phyloP scores from a whole-genome alignment of 1,139 yeast species.

The Taphrina wiesneri region DNA sequence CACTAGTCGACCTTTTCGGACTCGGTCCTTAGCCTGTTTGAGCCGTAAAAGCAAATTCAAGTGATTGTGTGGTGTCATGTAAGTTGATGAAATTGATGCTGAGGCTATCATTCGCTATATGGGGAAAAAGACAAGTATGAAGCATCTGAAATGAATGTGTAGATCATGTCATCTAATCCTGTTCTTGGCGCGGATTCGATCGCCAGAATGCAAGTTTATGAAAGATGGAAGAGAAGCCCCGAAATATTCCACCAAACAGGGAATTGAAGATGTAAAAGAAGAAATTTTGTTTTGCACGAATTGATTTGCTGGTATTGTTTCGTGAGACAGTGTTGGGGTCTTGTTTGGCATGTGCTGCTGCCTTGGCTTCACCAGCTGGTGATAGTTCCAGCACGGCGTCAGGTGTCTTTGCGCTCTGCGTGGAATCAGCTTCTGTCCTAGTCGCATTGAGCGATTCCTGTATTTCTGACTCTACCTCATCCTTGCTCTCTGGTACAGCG shows the following conservation, averaged over 20 bases:
- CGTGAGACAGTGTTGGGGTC: background rate
- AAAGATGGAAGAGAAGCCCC: slow-evolving; percentile 12
- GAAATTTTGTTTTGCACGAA: slow-evolving; percentile 26
- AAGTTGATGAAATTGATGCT: background rate
- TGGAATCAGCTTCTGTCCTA: slow-evolving; percentile 1
- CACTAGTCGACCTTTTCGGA: background rate
- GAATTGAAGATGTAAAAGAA: slow-evolving; percentile 24
- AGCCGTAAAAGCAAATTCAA: too few relatives aligned
- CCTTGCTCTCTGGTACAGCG: background rate
- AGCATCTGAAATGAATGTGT: background rate
- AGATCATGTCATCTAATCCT: background rate
- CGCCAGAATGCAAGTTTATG: slow-evolving; percentile 33
- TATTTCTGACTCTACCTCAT: slow-evolving; percentile 8
- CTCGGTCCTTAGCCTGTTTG: background rate
- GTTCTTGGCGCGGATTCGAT: background rate
- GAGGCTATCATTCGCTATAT: background rate
- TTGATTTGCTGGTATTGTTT: slow-evolving; percentile 11
- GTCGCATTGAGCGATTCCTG: slow-evolving; percentile 10
- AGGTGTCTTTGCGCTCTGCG: slow-evolving; percentile 1
- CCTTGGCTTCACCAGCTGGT: slow-evolving; percentile 14
- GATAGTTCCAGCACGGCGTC: slow-evolving; percentile 26
- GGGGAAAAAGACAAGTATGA: background rate
- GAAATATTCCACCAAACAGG: slow-evolving; percentile 28
- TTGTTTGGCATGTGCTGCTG: background rate
- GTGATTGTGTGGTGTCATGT: background rate